Evolutionary conservation across 345 rosid genomes (phyloP), one percentile per base, ranked within the genome.

Genomic region (Populus davidiana): DNA sequence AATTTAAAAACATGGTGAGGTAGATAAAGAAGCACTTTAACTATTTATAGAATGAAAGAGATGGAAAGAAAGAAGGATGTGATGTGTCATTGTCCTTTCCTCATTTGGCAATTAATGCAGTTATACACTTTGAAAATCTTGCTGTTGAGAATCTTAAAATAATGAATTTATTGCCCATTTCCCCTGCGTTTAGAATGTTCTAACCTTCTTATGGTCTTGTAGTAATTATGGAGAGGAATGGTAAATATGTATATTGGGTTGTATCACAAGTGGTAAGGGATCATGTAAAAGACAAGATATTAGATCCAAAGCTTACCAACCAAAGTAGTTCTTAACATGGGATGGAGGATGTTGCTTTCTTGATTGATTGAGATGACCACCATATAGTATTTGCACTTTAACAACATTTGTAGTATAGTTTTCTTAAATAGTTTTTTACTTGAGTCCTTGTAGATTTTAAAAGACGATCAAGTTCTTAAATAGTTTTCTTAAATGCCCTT

Each of bases 1-100:
- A 7, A 2, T 43, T 81, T 74, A 21, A 64, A 68, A 64, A 70
- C 31, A 2, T 36, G 3, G 65, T 69, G 72, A 71, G 64, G 65
- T 25, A 17, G 5, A 7, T 36, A 17, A 43, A 81, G 43, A 73
- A 39, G 20, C 65, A 41, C 61, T 29, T 17, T 67, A 75, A 54
- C 67, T 72, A 41, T 59, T 52, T 44, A 18, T 21, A 27, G 75
- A 70, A 33, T 68, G 4, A 31, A 41, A 50, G 21, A 29, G 73
- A 59, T 6, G 8, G n/a, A 52, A 18, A 18, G 8, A 52, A 52
- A 52, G 59, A 20, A 52, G 18, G 21, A 18, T 52, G 59, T 0
- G n/a, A 18, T 52, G 59, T 52, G 1, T n/a, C 23, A 2, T 52
- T 52, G n/a, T 20, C 59, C 8, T 52, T 20, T 20, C 23, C 56